Conservation (phyloP, 2,329 filamentous ascomycete genomes). For the Trichoderma pleuroti region DNA sequence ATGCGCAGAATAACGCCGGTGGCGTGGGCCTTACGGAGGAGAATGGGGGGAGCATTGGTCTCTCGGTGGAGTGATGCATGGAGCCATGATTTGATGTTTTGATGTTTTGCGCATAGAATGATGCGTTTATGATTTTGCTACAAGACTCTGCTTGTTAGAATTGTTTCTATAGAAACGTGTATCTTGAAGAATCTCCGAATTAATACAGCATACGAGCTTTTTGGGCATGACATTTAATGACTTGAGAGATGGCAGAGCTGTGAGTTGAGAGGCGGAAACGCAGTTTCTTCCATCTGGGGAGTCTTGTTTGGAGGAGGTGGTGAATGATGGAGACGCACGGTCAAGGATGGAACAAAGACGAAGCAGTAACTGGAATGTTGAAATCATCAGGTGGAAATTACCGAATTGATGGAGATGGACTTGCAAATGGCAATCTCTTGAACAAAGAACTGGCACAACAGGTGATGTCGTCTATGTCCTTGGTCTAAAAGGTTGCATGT, state of each 20-base stretch:
- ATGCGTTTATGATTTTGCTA: background rate
- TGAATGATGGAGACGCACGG: background rate
- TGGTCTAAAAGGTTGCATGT: too few relatives aligned
- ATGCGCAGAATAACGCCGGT: slow-evolving; percentile 54
- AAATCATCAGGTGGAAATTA: background rate
- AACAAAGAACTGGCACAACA: background rate
- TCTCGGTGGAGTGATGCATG: slow-evolving; percentile 16
- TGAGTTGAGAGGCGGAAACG: background rate
- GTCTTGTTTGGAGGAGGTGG: background rate
- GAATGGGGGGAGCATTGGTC: slow-evolving; percentile 16
- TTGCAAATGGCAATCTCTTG: background rate
- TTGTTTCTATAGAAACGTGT: background rate
- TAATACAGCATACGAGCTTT: background rate
- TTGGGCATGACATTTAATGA: background rate
- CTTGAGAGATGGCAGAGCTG: background rate
- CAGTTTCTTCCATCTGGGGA: background rate
- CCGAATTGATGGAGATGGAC: background rate
- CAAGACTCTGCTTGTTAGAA: background rate
- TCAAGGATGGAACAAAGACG: background rate
- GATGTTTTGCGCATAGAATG: background rate
- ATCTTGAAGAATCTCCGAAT: background rate
- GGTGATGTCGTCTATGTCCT: too few relatives aligned
- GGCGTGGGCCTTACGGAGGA: slow-evolving; percentile 36
- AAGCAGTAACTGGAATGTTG: background rate
- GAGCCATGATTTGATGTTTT: background rate